These are phyloP conservation scores for Crinitomyces ghanaensis DNA, from an alignment of 805 yeast species.

Conservation along the genomic window DNA sequence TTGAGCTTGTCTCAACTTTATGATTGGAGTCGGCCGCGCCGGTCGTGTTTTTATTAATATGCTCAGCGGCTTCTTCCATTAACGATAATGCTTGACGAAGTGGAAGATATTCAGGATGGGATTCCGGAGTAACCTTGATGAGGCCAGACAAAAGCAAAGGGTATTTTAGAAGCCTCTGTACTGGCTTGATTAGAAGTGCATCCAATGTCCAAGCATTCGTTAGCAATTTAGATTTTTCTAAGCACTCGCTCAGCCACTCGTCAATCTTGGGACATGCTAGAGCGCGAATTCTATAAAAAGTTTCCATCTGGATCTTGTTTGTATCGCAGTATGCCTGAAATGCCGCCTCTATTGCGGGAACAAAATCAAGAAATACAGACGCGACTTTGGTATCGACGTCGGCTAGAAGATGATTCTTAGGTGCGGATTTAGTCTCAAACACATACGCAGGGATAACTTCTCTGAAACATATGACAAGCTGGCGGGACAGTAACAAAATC, in stretches of 20 bases:
- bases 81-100: constrained; percentile 15
- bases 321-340: constrained; percentile 25
- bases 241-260: constrained; percentile 27
- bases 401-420: constrained; percentile 10
- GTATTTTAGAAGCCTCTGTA: constrained; percentile 34
- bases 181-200: constrained; percentile 32
- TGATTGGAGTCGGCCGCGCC: no score
- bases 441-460: constrained; percentile 21
- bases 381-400: constrained; percentile 24
- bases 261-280: constrained; percentile 19
- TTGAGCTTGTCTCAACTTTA: background rate
- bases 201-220: constrained; percentile 33
- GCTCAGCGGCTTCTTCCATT: constrained; percentile 14
- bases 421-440: constrained; percentile 16
- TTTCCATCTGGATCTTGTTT: constrained; percentile 22
- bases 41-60: no score
- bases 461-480: constrained; percentile 21
- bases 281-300: constrained; percentile 16
- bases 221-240: constrained; percentile 16
- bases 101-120: constrained; percentile 37
- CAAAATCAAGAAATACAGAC: constrained; percentile 19
- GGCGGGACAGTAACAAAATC: constrained; percentile 22
- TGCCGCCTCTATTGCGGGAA: constrained; percentile 23
- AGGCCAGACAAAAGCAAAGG: constrained; percentile 28
- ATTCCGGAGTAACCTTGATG: constrained; percentile 22